A percentile compares a stretch with the other conserved stretches of the same genome.
Conservation (phyloP, 179 eudicot species). For the Heliamphora pulchella region DNA sequence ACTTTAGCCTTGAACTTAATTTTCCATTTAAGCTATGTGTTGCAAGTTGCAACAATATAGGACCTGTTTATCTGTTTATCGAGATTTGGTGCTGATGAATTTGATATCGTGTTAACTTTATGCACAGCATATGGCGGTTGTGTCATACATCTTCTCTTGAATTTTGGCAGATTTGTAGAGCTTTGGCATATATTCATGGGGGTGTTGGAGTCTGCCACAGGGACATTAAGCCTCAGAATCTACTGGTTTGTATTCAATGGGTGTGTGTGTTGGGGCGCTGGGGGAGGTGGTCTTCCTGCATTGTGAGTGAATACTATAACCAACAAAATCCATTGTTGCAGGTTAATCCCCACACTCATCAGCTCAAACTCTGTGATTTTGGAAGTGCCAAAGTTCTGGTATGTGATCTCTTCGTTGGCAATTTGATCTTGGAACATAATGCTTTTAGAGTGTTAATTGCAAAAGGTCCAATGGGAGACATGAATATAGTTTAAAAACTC, state of each 20-base stretch:
- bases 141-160: neutral
- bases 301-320: conserved; percentile 7
- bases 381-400: conserved; percentile 73
- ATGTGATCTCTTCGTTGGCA: conserved; percentile 9
- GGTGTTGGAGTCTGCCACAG: conserved; percentile 62
- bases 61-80: no score
- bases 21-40: neutral
- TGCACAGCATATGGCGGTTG: neutral
- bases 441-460: neutral
- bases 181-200: conserved; percentile 66
- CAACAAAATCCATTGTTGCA: conserved; percentile 15
- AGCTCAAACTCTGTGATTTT: conserved; percentile 38
- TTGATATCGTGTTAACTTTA: neutral
- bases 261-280: neutral
- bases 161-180: conserved; percentile 54
- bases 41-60: no score
- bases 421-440: neutral
- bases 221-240: conserved; percentile 74
- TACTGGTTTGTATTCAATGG: conserved; percentile 36
- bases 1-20: neutral
- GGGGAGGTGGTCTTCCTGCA: neutral
- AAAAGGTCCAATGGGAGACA: no score
- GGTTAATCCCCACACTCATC: conserved; percentile 52
- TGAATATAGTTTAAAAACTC: no score
- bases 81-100: neutral